A percentile compares a stretch with the other conserved stretches of the same genome.
phyloP scores from a whole-genome alignment of 2,329 filamentous ascomycete genomes.

The Arthrinium puccinioides region DNA sequence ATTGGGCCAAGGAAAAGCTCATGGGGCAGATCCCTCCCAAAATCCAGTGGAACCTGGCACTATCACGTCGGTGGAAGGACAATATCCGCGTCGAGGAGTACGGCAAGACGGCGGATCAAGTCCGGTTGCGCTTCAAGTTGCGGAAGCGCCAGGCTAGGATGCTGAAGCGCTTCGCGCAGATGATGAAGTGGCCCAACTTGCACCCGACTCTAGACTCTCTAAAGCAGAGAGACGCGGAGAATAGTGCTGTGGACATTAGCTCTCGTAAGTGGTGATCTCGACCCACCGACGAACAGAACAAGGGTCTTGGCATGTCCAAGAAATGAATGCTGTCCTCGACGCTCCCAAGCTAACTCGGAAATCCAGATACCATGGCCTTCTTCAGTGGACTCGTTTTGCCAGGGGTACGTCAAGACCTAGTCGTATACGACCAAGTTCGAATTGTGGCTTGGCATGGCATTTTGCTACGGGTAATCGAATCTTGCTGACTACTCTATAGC shows the following conservation, averaged over 20 bases:
- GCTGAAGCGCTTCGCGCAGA: slow-evolving; percentile 59
- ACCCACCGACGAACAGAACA: too few species aligned
- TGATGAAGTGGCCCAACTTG: slow-evolving; percentile 73
- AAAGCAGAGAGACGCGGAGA: slow-evolving; percentile 51
- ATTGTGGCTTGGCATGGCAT: too few species aligned
- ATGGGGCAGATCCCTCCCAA: slow-evolving; percentile 59
- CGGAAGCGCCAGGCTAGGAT: slow-evolving; percentile 63
- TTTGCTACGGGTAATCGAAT: not conserved
- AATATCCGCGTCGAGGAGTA: slow-evolving; percentile 60
- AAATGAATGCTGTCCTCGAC: too few species aligned
- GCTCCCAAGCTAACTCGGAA: too few species aligned
- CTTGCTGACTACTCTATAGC: slow-evolving; percentile 28
- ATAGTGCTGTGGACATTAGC: slow-evolving; percentile 51
- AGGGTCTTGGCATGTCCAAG: too few species aligned
- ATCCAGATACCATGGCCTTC: slow-evolving; percentile 56
- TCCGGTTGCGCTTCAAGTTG: slow-evolving; percentile 56
- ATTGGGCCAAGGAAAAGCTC: slow-evolving; percentile 57
- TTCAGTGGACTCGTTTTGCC: slow-evolving; percentile 69
- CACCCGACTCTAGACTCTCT: slow-evolving; percentile 55
- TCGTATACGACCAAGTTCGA: too few species aligned
- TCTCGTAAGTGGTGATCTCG: slow-evolving; percentile 48
- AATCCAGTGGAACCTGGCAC: slow-evolving; percentile 65
- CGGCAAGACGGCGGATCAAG: slow-evolving; percentile 44
- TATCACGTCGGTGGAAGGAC: slow-evolving; percentile 67
- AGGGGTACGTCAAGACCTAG: slow-evolving; percentile 56